A percentile compares a stretch with the other conserved stretches of the same genome.
These are phyloP conservation scores for Pleurotus salmoneostramineus DNA, from an alignment of 768 basidiomycete species.

Conservation along the genomic window DNA sequence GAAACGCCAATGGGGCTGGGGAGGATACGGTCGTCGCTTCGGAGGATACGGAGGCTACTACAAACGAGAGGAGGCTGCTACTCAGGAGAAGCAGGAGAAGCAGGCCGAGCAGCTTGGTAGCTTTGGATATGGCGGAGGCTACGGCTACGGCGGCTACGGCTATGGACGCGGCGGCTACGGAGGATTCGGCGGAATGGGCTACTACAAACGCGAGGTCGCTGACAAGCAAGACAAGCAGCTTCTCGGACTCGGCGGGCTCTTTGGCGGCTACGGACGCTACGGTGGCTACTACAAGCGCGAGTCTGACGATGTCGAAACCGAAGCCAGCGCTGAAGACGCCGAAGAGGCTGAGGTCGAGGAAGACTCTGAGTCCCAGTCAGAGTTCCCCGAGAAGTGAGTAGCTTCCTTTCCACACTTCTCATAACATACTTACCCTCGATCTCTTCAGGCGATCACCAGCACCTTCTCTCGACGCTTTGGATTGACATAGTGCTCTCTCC, in stretches of 20 bases:
- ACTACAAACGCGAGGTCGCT: not conserved
- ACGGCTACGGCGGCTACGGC: slow-evolving; percentile 1
- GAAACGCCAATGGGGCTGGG: not conserved
- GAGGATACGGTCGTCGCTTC: not conserved
- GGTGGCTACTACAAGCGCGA: slow-evolving; percentile 4
- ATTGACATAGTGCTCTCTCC: not conserved
- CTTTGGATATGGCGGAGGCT: too few relatives aligned
- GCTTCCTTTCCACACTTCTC: not conserved
- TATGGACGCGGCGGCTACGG: not conserved
- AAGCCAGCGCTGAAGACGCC: not conserved
- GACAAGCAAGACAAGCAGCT: not conserved
- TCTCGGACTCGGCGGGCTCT: too few relatives aligned
- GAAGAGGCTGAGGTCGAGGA: not conserved
- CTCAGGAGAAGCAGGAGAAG: not conserved
- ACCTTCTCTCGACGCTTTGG: not conserved
- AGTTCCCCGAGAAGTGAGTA: not conserved
- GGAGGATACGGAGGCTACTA: not conserved
- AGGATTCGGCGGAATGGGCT: not conserved
- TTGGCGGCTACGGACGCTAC: not conserved
- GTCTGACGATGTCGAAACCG: not conserved
- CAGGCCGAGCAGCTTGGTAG: not conserved
- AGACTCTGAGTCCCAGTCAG: not conserved
- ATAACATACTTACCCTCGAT: not conserved
- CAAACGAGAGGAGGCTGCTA: not conserved
- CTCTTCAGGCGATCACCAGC: not conserved